Evolutionary conservation across 306 rosid species (phyloP), one percentile per base, ranked within the genome.

Genomic region (Abrus precatorius): DNA sequence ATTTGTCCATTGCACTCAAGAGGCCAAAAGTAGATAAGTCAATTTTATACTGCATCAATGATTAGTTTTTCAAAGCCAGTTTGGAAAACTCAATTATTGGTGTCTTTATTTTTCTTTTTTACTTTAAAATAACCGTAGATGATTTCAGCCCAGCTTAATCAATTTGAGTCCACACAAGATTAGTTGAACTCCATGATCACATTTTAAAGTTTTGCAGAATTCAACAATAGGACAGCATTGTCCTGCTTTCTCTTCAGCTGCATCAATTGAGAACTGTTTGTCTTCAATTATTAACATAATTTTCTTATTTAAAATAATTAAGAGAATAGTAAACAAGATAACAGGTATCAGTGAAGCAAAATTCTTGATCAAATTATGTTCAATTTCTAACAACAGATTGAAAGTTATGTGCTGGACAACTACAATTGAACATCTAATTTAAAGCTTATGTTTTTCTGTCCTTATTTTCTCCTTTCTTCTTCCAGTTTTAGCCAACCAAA

Each of bases 11-110:
- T 75, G 72, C 47, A 79, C 70, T n/a, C 34, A 7, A 76, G 32
- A 54, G 63, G 38, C 53, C 29, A 56, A 47, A 82, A n/a, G 57
- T 66, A 71, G 72, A 80, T 40, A 5, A 60, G 84, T 79, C 81
- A 50, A 83, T 44, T 76, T 71, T 76, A 83, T 71, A 80, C 53
- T 67, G 33, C 79, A 69, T 12, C 82, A 77, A 84, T 77, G 69
- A 87, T 84, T 78, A 63, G 40, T 49, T 71, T 54, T 69, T 71
- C 0, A 40, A 75, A 27, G 85, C 84, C 74, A 55, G 80, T 81
- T 78, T 29, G 55, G 43, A 68, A 78, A 69, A 33, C 78, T 85
- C 77, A 86, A 85, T 78, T 85, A 75, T 83, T 71, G 87, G 62
- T 74, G 13, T 40, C 4, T 61, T 40, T 56, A 55, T 62, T 75